Evolutionary conservation across 2,329 filamentous ascomycete genomes (phyloP).

Genomic region (Beauveria sp.): DNA sequence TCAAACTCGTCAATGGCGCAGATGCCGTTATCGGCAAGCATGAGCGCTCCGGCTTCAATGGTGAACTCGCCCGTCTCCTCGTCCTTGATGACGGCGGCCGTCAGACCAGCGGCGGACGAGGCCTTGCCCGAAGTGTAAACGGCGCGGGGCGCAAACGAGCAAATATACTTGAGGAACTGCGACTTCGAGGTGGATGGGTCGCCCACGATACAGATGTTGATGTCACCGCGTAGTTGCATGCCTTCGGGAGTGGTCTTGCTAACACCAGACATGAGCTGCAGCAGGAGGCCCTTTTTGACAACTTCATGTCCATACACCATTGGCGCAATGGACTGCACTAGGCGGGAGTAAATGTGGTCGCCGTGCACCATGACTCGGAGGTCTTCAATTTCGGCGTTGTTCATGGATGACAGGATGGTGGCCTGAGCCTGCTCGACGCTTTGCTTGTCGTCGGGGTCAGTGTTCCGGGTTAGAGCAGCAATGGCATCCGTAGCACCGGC

Average conservation of each 20-base stretch:
- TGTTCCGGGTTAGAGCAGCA: slow-evolving; percentile 60
- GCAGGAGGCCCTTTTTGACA: slow-evolving; percentile 90
- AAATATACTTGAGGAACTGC: slow-evolving; percentile 96
- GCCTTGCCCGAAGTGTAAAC: slow-evolving; percentile 98
- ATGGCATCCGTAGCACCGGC: slow-evolving; percentile 67
- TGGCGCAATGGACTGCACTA: slow-evolving; percentile 89
- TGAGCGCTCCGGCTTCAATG: slow-evolving; percentile 94
- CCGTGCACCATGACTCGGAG: slow-evolving; percentile 89
- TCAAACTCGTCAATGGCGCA: slow-evolving; percentile 99
- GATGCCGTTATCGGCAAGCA: slow-evolving; percentile 95
- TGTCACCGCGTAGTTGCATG: slow-evolving; percentile 91
- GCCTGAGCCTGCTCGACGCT: slow-evolving; percentile 81
- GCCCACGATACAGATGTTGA: slow-evolving; percentile 97
- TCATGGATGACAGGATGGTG: slow-evolving; percentile 79
- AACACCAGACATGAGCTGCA: slow-evolving; percentile 95
- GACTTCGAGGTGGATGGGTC: slow-evolving; percentile 97
- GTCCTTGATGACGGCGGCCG: slow-evolving; percentile 93
- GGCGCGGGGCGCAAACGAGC: slow-evolving; percentile 89
- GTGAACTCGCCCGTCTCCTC: slow-evolving; percentile 98
- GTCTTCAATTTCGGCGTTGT: slow-evolving; percentile 80
- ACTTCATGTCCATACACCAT: slow-evolving; percentile 97
- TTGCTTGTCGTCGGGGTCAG: slow-evolving; percentile 57
- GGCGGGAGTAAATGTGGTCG: slow-evolving; percentile 85
- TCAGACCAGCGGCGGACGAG: slow-evolving; percentile 93
- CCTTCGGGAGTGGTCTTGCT: slow-evolving; percentile 86